These are phyloP conservation scores for Magnusiomyces suaveolens DNA, from an alignment of 1,139 yeast species.

Conservation along the genomic window DNA sequence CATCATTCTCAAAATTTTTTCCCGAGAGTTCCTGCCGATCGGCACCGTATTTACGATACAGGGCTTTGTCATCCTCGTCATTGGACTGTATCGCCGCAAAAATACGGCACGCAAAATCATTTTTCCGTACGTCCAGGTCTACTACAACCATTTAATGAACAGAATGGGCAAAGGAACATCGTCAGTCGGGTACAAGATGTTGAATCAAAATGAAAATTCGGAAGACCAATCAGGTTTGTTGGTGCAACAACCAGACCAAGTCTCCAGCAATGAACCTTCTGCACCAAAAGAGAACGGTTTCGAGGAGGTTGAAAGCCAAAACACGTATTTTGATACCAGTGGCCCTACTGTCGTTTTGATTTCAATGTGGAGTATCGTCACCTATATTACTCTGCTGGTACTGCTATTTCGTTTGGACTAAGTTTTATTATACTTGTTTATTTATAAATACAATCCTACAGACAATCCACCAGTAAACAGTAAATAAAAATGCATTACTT, in stretches of 20 bases:
- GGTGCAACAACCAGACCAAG: neutral
- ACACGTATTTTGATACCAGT: constrained; percentile 21
- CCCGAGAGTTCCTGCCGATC: constrained; percentile 33
- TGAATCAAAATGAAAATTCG: neutral
- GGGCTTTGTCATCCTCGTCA: constrained; percentile 30
- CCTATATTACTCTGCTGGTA: constrained; percentile 25
- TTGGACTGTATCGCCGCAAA: constrained; percentile 29
- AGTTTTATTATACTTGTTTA: neutral
- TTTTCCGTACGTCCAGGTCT: constrained; percentile 1
- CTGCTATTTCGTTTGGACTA: constrained; percentile 10
- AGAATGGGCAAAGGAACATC: too few relatives aligned
- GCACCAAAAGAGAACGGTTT: neutral
- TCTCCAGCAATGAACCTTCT: neutral
- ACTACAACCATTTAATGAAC: too few relatives aligned
- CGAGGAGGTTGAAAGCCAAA: neutral
- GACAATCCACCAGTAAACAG: too few relatives aligned
- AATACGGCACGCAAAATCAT: neutral
- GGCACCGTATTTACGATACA: constrained; percentile 34
- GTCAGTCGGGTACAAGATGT: neutral
- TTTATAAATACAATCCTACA: neutral
- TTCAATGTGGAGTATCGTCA: constrained; percentile 22
- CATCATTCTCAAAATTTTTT: constrained; percentile 32
- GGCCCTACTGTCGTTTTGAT: constrained; percentile 29
- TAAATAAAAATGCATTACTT: neutral
- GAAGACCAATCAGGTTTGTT: neutral